Conservation (phyloP, 768 basidiomycete species). For the Trametes cingulata region DNA sequence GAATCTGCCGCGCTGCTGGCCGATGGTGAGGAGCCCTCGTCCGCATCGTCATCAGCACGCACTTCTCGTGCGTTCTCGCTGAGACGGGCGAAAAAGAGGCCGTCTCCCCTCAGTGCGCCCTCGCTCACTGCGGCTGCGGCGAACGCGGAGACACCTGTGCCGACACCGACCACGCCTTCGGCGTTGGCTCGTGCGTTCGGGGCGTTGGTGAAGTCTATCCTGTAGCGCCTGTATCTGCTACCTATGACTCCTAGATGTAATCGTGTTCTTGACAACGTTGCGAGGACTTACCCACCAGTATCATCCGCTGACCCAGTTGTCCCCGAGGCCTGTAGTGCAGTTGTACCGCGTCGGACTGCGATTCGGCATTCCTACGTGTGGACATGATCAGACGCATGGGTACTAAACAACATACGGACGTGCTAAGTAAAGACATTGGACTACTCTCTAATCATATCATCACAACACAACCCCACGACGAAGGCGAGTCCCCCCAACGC, state of each 20-base stretch:
- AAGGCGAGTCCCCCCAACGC: too few relatives aligned
- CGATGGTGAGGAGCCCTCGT: neutral
- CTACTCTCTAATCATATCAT: too few relatives aligned
- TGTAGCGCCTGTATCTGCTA: neutral
- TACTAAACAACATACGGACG: too few relatives aligned
- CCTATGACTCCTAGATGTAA: neutral
- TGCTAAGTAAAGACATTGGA: too few relatives aligned
- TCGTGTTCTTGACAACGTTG: too few relatives aligned
- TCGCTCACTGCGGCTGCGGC: neutral
- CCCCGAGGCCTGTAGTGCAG: too few relatives aligned
- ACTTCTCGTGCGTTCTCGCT: neutral
- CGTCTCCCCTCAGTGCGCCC: neutral
- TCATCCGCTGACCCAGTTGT: too few relatives aligned
- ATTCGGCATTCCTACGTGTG: too few relatives aligned
- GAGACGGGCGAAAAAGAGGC: neutral
- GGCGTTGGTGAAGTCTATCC: slow-evolving; percentile 1
- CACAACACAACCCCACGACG: too few relatives aligned
- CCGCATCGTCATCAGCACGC: neutral
- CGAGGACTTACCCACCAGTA: too few relatives aligned
- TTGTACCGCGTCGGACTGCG: too few relatives aligned
- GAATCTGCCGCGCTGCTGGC: neutral
- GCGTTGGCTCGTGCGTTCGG: slow-evolving; percentile 5
- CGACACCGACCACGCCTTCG: neutral
- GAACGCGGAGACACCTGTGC: neutral
- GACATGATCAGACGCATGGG: too few relatives aligned